Evolutionary conservation across 805 yeast species (phyloP), one percentile per base, ranked within the genome.

Genomic region (Candida chilensis): DNA sequence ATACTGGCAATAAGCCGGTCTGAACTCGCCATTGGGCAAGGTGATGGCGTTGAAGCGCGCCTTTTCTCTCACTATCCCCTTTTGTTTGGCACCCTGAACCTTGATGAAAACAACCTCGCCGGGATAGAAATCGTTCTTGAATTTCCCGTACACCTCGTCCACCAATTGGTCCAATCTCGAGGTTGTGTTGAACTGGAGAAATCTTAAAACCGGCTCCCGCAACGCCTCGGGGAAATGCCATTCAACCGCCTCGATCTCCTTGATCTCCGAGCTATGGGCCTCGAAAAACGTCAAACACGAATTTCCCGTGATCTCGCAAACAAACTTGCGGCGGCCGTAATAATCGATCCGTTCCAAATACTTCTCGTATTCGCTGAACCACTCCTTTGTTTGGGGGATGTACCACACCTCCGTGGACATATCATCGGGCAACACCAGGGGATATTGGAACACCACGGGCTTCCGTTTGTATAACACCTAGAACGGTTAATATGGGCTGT

Each of bases 301-400:
- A 45, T 86, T 84, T 10, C 98, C 98, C 1, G 96, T 85, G 29
- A 90, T 81, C 55, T 92, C 98, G 59, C 97, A 92, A 9, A 87
- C 92, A 56, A 92, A 92, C 50, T 85, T 83, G 41, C 75, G 76
- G 30, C 71, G 65, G 36, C 68, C 68, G 51, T 82, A 83, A 53
- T 79, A 82, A 50, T 82, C 86, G 63, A 82, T 56, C 32, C 90
- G 58, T 15, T 57, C 57, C 29, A 92, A 58, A 45, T 85, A 90
- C 7, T 78, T 86, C 32, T 80, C 84, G 51, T 92, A 90, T 5
- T 64, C 61, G 10, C 60, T 41, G 51, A 87, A 92, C 86, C 94
- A 90, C 60, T 90, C 98, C 31, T 78, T 78, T 1, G 97, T 92
- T 41, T 78, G 78, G 8, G 81, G 75, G 30, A 90, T 87, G 42